These are phyloP conservation scores for Lagenaria siceraria DNA, from an alignment of 306 rosid species.

Conservation along the genomic window DNA sequence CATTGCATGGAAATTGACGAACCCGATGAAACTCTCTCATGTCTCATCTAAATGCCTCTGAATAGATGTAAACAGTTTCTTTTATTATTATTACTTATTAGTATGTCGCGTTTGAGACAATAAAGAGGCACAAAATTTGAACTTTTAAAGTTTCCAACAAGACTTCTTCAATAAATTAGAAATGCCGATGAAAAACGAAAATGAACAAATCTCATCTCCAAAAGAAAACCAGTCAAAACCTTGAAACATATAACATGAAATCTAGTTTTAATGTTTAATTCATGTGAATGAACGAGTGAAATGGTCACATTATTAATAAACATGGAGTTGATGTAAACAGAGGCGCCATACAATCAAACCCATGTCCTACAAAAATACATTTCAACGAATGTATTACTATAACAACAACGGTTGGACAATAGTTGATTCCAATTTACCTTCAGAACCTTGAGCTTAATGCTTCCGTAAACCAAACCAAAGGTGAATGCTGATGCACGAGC, in stretches of 20 bases:
- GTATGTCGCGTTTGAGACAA: not conserved
- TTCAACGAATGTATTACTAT: not conserved
- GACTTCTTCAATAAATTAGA: not conserved
- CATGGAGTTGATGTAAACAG: not conserved
- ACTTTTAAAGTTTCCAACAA: not conserved
- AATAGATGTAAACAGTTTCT: not conserved
- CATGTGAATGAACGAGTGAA: not conserved
- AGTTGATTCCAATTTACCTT: slow-evolving; percentile 13
- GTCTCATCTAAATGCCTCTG: not conserved
- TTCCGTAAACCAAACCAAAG: slow-evolving; percentile 30
- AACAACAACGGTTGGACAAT: not conserved
- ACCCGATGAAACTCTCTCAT: not conserved
- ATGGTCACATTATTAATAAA: not conserved
- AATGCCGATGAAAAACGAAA: not conserved
- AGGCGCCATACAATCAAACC: not conserved
- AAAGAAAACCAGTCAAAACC: not conserved
- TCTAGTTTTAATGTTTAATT: not conserved
- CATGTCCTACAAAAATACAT: not conserved
- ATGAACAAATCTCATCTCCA: not conserved
- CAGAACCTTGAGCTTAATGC: slow-evolving; percentile 27
- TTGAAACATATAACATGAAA: not conserved
- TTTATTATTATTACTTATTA: no score
- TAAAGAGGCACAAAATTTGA: not conserved
- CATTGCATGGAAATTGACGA: not conserved
- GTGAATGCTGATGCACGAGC: slow-evolving; percentile 39